phyloP scores from a whole-genome alignment of 768 basidiomycete genomes.

The Podaxis rugospora region DNA sequence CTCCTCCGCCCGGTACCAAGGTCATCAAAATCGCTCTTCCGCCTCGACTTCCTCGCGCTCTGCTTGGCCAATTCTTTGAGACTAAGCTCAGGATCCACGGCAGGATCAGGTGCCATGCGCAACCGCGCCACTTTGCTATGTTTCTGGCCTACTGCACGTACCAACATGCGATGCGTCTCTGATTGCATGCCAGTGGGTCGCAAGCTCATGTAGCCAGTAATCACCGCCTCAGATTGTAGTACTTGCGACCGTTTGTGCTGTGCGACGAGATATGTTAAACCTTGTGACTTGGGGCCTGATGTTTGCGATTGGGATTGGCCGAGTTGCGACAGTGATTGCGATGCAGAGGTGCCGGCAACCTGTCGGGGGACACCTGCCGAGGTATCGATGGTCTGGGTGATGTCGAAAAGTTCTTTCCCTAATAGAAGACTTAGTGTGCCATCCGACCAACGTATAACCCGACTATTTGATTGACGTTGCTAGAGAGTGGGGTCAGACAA shows the following conservation, averaged over 20 bases:
- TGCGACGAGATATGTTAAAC: conserved; percentile 85
- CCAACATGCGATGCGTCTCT: conserved; percentile 85
- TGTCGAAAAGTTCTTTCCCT: conserved; percentile 93
- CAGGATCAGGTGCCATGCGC: conserved; percentile 76
- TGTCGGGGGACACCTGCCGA: conserved; percentile 64
- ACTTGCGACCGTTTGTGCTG: conserved; percentile 85
- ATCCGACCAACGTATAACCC: conserved; percentile 94
- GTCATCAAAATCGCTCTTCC: conserved; percentile 47
- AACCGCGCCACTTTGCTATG: conserved; percentile 78
- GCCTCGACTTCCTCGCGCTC: conserved; percentile 60
- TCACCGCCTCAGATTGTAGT: conserved; percentile 78
- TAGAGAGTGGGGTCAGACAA: conserved; percentile 26
- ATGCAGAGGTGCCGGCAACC: conserved; percentile 40
- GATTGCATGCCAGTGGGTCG: conserved; percentile 89
- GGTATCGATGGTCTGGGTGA: conserved; percentile 73
- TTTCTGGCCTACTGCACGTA: conserved; percentile 80
- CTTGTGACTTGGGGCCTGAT: conserved; percentile 50
- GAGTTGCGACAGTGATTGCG: conserved; percentile 39
- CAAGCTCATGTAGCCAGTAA: conserved; percentile 80
- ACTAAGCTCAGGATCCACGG: conserved; percentile 71
- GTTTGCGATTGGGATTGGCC: conserved; percentile 29
- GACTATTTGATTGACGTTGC: conserved; percentile 85
- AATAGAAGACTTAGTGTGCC: conserved; percentile 86
- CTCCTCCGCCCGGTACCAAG: conserved; percentile 44
- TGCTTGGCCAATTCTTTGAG: conserved; percentile 63